These are phyloP conservation scores for Talaromyces atroroseus DNA, from an alignment of 2,329 filamentous ascomycete genomes.

Conservation along the genomic window DNA sequence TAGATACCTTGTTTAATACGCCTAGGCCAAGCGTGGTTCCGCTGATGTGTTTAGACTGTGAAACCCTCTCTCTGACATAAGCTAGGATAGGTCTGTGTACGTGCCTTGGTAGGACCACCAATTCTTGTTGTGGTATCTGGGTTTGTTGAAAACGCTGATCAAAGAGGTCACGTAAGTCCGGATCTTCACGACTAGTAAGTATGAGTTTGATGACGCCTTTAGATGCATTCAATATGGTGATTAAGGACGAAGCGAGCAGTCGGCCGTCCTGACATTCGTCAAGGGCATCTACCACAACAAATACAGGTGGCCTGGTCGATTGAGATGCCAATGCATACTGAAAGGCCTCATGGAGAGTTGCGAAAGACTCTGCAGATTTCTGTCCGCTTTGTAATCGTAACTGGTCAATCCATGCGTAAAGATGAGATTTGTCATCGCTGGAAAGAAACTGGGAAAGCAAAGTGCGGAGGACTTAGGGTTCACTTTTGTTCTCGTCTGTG, in stretches of 20 bases:
- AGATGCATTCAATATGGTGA: neutral
- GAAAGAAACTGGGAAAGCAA: slow-evolving; percentile 4
- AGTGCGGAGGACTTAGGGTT: neutral
- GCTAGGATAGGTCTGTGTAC: neutral
- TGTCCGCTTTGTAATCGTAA: slow-evolving; percentile 1
- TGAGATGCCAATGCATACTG: neutral
- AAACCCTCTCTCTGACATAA: neutral
- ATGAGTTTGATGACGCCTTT: neutral
- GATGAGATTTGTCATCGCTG: neutral
- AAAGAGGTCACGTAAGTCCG: neutral
- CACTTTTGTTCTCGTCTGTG: slow-evolving; percentile 3
- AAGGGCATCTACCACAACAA: slow-evolving; percentile 5
- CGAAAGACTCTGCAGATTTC: neutral
- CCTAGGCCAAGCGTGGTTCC: neutral
- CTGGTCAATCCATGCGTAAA: slow-evolving; percentile 2
- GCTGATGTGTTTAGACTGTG: neutral
- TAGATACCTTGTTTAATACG: neutral
- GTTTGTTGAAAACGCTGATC: neutral
- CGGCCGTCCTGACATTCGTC: slow-evolving; percentile 1
- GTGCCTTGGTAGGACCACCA: neutral
- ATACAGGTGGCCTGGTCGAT: neutral
- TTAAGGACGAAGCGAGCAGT: neutral
- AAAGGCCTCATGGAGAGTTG: neutral
- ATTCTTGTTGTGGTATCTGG: neutral
- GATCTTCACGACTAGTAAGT: slow-evolving; percentile 5